These are phyloP conservation scores for Trametes coccinea DNA, from an alignment of 768 basidiomycete genomes.

Conservation along the genomic window DNA sequence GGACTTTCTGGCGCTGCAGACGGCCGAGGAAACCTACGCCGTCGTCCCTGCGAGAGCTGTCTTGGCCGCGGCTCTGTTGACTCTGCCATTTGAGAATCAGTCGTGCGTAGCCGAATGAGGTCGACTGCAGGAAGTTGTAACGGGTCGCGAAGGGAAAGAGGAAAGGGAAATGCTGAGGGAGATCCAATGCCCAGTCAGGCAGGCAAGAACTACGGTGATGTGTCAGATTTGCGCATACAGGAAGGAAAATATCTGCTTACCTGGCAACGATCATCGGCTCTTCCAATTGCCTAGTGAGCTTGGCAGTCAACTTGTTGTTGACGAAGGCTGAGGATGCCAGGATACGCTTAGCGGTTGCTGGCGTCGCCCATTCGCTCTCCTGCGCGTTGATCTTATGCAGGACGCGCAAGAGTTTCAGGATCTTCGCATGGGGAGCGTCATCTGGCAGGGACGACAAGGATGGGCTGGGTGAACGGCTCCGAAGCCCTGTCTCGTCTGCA, in stretches of 20 bases:
- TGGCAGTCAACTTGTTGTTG: slow-evolving; percentile 97
- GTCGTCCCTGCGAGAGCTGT: slow-evolving; percentile 82
- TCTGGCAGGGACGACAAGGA: slow-evolving; percentile 79
- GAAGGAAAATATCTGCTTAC: slow-evolving; percentile 40
- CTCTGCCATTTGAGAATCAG: slow-evolving; percentile 95
- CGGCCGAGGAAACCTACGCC: slow-evolving; percentile 91
- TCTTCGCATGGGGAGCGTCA: slow-evolving; percentile 84
- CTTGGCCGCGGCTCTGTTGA: slow-evolving; percentile 77
- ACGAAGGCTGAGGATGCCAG: slow-evolving; percentile 86
- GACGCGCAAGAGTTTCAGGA: slow-evolving; percentile 85
- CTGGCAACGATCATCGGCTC: slow-evolving; percentile 99
- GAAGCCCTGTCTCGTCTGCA: slow-evolving; percentile 46
- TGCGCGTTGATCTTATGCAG: slow-evolving; percentile 79
- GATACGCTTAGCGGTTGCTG: slow-evolving; percentile 52
- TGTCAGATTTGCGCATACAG: slow-evolving; percentile 7
- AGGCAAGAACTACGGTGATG: slow-evolving; percentile 72
- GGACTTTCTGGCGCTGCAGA: slow-evolving; percentile 92
- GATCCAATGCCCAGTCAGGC: slow-evolving; percentile 95
- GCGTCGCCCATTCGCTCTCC: slow-evolving; percentile 61
- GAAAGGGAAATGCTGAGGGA: slow-evolving; percentile 97
- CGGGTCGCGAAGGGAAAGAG: slow-evolving; percentile 98
- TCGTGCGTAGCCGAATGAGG: slow-evolving; percentile 96
- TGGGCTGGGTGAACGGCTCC: slow-evolving; percentile 63
- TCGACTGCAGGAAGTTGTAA: slow-evolving; percentile 95
- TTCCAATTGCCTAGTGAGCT: slow-evolving; percentile 94